Evolutionary conservation across 2,329 filamentous ascomycete species (phyloP).

Genomic region (Colletotrichum sansevieriae): DNA sequence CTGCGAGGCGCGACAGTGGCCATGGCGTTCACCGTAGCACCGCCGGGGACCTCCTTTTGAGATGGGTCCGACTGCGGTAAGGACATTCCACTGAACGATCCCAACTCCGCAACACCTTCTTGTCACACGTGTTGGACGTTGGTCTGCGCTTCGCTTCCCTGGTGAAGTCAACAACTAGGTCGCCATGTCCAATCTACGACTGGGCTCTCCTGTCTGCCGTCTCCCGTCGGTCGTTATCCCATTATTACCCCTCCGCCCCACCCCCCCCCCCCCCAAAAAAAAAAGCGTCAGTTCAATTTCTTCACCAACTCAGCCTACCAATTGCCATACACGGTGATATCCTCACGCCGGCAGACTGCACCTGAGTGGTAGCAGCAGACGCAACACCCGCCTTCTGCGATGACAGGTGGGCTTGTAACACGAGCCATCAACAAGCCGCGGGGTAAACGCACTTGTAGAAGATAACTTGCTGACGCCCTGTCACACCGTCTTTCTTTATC

Average conservation of each 20-base stretch:
- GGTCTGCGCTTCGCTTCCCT: constrained; percentile 17
- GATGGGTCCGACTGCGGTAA: not conserved
- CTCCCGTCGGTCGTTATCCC: constrained; percentile 15
- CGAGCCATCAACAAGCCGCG: constrained; percentile 17
- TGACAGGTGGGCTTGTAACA: not conserved
- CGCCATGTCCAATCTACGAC: not conserved
- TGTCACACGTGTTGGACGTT: not conserved
- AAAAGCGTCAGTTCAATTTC: not conserved
- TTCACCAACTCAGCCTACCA: not conserved
- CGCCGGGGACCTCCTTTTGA: no score
- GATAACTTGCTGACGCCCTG: constrained; percentile 7
- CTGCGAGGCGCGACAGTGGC: constrained; percentile 5
- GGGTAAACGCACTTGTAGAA: constrained; percentile 3
- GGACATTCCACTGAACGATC: constrained; percentile 12
- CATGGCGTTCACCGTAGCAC: no score
- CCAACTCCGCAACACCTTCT: not conserved
- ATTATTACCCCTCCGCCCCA: no score
- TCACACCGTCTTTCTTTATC: constrained; percentile 27
- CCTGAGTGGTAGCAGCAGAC: constrained; percentile 21
- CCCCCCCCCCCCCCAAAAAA: not conserved
- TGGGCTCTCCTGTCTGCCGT: not conserved
- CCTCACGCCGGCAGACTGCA: constrained; percentile 3
- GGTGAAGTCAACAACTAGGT: not conserved
- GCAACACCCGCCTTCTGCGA: constrained; percentile 26
- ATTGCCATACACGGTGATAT: not conserved